Base-by-base conservation (phyloP, 2,329 filamentous ascomycete species). In the Penicillium italicum region DNA sequence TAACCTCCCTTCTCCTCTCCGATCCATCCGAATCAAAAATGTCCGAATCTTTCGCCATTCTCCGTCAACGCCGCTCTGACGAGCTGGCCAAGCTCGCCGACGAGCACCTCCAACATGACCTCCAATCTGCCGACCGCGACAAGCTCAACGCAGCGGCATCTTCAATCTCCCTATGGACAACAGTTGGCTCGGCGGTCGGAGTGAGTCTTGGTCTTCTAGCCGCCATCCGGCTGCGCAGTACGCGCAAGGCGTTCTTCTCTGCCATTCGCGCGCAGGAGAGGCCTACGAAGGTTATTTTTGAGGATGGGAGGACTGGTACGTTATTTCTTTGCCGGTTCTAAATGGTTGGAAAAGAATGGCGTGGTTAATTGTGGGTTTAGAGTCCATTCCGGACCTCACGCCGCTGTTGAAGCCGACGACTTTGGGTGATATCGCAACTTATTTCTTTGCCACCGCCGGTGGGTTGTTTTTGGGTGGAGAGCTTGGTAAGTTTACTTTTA, bases 391-490 rank as follows among this genome's bases (percentile, higher is more conserved):
- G 0, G 84, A 89, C 62, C 72, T 88, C 34, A 82, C 82, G 0
- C 77, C 78, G 0, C 65, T 83, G 36, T 61, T 88, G 38, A 78
- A 80, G 42, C 86, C 85, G 0, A 82, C 81, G 2, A 75, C 75
- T 0, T 65, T 82, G 46, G 85, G 85, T 14, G 86, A 89, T 59
- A 67, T 84, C 28, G 81, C 83, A 4, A 83, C 86, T 0, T 87
- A 85, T 65, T 80, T 82, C 58, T 81, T 88, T 65, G 85, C 87
- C 44, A 80, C 80, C 0, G 66, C 81, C 0, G 85, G 84, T 14
- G 85, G 85, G 0, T 67, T 87, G 5, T 84, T 89, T 58, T 60
- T 89, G 6, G 85, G 85, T 8, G 85, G 86, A 8, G 86, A 89
- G 72, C 71, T 79, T 12, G 70, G 69, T 68, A 64, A 38, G 61